Conservation (phyloP, 2,329 filamentous ascomycete genomes). For the Phaeosphaeriaceae sp. region DNA sequence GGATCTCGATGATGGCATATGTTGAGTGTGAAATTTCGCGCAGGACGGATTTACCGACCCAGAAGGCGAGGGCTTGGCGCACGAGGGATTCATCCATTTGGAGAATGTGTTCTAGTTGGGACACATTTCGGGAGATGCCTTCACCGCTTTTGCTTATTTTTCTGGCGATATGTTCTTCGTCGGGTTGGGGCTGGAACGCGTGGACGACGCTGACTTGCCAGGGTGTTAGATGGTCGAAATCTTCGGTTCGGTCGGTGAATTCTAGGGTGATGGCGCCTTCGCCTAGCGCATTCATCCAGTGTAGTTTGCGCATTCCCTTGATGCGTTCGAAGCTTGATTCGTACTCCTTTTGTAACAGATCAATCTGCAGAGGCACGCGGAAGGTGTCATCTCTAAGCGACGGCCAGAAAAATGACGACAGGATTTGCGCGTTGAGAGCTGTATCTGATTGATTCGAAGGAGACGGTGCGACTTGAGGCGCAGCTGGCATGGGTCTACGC, state of each 20-base stretch:
- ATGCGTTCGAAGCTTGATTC: conserved; percentile 76
- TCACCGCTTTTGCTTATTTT: conserved; percentile 24
- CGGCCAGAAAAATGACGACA: conserved; percentile 95
- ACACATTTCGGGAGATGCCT: conserved; percentile 48
- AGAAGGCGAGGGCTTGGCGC: conserved; percentile 70
- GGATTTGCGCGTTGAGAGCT: conserved; percentile 76
- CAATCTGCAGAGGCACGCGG: conserved; percentile 64
- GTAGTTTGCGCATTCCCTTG: conserved; percentile 84
- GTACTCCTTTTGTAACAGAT: conserved; percentile 71
- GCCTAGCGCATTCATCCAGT: conserved; percentile 84
- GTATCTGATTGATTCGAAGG: conserved; percentile 31
- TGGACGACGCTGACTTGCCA: conserved; percentile 90
- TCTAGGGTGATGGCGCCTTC: conserved; percentile 81
- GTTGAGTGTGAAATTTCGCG: conserved; percentile 55
- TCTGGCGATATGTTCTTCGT: conserved; percentile 33
- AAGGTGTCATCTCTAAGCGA: conserved; percentile 74
- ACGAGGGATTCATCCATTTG: conserved; percentile 78
- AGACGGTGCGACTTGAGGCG: conserved; percentile 16
- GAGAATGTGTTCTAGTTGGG: conserved; percentile 60
- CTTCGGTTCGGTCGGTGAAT: conserved; percentile 78
- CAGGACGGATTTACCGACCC: conserved; percentile 72
- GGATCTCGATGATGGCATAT: conserved; percentile 72
- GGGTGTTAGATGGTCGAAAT: conserved; percentile 76
- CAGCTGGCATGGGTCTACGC: conserved; percentile 25
- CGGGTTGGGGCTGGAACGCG: conserved; percentile 68